phyloP scores from a whole-genome alignment of 352 stramenopile species.

The Pythium coloratum region DNA sequence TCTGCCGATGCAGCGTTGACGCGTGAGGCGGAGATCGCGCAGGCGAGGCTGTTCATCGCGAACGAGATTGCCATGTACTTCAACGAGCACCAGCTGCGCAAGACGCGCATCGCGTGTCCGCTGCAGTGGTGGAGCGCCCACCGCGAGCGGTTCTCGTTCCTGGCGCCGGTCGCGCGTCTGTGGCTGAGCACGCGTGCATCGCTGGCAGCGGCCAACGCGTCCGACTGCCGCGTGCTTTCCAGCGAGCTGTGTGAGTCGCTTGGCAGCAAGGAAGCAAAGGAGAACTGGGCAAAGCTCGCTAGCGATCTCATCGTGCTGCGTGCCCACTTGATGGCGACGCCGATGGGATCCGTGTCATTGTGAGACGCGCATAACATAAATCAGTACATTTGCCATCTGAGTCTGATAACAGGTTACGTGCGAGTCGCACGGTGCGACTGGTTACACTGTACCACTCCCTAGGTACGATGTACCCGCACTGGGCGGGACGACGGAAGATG shows the following conservation, averaged over 20 bases:
- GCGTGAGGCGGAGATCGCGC: slow-evolving; percentile 41
- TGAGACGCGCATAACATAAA: neutral
- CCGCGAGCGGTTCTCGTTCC: slow-evolving; percentile 42
- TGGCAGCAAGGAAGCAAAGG: slow-evolving; percentile 8
- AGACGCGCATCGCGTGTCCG: slow-evolving; percentile 40
- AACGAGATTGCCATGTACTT: slow-evolving; percentile 47
- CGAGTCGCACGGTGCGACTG: neutral
- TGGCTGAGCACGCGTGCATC: slow-evolving; percentile 36
- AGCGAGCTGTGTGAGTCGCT: slow-evolving; percentile 17
- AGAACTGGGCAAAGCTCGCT: slow-evolving; percentile 13
- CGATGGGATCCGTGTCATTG: slow-evolving; percentile 3
- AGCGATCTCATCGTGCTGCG: slow-evolving; percentile 14
- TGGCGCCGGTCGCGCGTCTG: slow-evolving; percentile 38
- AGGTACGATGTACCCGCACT: slow-evolving; percentile 6
- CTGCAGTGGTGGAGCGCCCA: slow-evolving; percentile 49
- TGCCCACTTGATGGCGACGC: neutral
- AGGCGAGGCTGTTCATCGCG: slow-evolving; percentile 34
- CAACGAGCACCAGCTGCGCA: slow-evolving; percentile 44
- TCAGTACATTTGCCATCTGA: neutral
- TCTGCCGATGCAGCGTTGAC: slow-evolving; percentile 26
- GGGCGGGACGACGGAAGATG: slow-evolving; percentile 15
- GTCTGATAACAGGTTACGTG: neutral
- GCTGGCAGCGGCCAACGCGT: neutral
- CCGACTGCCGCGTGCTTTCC: neutral
- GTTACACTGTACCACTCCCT: neutral